Conservation (phyloP, 306 rosid species). For the Prunus mira region DNA sequence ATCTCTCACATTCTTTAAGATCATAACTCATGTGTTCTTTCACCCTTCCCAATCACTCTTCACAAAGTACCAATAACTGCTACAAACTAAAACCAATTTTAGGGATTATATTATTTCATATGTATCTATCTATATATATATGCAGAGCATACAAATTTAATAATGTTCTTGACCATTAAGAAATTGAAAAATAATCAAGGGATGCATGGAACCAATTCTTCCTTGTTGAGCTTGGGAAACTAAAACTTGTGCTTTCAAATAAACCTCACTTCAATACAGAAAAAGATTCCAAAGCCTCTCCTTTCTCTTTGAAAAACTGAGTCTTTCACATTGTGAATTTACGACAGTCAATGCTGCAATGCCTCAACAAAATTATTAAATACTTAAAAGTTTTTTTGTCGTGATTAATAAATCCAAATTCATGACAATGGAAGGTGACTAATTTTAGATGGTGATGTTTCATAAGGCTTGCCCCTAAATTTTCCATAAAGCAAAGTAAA, state of each 20-base stretch:
- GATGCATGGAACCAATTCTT: background rate
- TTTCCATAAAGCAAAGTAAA: conserved; percentile 3
- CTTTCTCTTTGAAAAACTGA: background rate
- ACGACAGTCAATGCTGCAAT: background rate
- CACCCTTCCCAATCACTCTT: no score
- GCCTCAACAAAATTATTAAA: background rate
- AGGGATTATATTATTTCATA: no score
- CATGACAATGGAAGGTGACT: background rate
- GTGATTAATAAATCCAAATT: background rate
- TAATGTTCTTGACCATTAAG: background rate
- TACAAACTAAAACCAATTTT: no score
- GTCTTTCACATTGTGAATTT: background rate
- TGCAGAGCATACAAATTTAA: no score
- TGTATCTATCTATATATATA: no score
- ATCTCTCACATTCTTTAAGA: background rate
- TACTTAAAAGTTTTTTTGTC: background rate
- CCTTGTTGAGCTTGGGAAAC: background rate
- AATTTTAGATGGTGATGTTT: background rate
- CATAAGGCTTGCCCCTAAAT: background rate
- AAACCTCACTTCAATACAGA: background rate
- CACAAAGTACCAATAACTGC: no score
- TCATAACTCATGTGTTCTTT: background rate
- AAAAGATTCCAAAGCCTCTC: background rate
- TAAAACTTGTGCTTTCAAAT: background rate
- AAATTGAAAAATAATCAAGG: background rate